Percentiles rank a stretch among this genome's conserved stretches.
Evolutionary conservation across 768 basidiomycete species (phyloP).

Genomic region (Tricholoma flavovirens): DNA sequence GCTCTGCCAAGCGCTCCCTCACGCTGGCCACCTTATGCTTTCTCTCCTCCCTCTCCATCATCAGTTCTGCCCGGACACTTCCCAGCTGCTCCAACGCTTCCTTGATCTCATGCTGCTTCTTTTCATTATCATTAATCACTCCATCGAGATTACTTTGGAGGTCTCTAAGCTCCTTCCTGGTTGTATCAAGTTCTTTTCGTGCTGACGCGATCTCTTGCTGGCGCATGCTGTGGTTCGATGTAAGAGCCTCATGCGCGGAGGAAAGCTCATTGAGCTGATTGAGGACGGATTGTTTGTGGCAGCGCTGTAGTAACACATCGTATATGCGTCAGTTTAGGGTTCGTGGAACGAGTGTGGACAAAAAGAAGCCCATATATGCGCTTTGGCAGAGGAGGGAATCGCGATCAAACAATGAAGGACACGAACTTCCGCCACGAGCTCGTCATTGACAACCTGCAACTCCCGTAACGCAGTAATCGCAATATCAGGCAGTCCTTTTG

Average conservation of each 20-base stretch:
- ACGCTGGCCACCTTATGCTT: conserved; percentile 1
- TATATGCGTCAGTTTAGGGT: background rate
- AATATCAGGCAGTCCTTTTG: conserved; percentile 9
- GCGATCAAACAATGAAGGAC: background rate
- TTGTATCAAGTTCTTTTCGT: background rate
- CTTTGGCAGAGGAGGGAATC: background rate
- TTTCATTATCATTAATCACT: background rate
- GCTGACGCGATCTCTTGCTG: conserved; percentile 4
- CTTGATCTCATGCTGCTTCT: background rate
- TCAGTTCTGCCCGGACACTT: background rate
- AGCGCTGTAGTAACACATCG: conserved; percentile 1
- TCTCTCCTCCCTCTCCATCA: background rate
- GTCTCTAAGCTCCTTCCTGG: background rate
- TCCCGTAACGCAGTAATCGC: conserved; percentile 11
- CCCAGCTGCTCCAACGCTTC: background rate
- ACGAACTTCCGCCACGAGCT: conserved; percentile 12
- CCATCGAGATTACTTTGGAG: background rate
- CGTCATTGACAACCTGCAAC: conserved; percentile 8
- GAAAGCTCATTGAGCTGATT: conserved; percentile 8
- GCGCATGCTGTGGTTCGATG: background rate
- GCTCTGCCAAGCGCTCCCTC: conserved; percentile 3
- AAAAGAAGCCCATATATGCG: background rate
- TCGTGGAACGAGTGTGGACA: background rate
- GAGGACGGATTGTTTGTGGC: conserved; percentile 3
- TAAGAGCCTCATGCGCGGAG: conserved; percentile 9